phyloP scores from a whole-genome alignment of 192 early-diverging fungal species.

The Fimicolochytrium jonesii region DNA sequence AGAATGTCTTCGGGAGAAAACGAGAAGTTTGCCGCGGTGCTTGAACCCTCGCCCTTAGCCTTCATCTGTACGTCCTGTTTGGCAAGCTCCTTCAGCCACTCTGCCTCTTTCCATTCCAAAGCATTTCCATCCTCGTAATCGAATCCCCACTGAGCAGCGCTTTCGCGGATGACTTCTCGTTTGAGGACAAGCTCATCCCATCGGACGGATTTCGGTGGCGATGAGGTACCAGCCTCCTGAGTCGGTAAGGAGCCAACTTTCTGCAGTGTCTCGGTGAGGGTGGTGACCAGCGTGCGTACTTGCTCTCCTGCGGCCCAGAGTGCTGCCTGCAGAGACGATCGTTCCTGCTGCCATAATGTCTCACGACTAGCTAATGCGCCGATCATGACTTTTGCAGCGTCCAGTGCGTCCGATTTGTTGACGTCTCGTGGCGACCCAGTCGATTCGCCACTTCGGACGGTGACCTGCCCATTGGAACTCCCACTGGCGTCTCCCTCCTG shows the following conservation, averaged over 20 bases:
- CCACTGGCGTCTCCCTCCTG: too few species aligned
- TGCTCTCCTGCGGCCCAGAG: constrained; percentile 29
- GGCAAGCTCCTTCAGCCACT: constrained; percentile 21
- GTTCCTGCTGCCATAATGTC: constrained; percentile 25
- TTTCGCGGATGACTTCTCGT: constrained; percentile 19
- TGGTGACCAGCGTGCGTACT: constrained; percentile 17
- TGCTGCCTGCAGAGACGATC: constrained; percentile 21
- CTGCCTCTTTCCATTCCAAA: constrained; percentile 17
- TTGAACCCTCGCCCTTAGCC: background rate
- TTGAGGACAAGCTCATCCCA: constrained; percentile 15
- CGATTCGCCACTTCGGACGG: too few species aligned
- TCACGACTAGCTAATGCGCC: constrained; percentile 17
- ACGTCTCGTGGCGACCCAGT: too few species aligned
- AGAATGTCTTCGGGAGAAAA: constrained; percentile 16
- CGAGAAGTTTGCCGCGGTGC: background rate
- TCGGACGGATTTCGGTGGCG: constrained; percentile 10
- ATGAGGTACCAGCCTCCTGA: background rate
- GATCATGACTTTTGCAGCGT: background rate
- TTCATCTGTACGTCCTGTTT: constrained; percentile 3
- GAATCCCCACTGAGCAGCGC: constrained; percentile 5
- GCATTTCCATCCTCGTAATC: background rate
- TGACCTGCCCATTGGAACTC: too few species aligned
- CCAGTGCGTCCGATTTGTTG: background rate
- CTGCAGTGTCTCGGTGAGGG: constrained; percentile 20
- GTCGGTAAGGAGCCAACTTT: constrained; percentile 1